Base-by-base conservation (phyloP, 1,284 basidiomycete species). In the Sporisorium iseilematis-ciliati region DNA sequence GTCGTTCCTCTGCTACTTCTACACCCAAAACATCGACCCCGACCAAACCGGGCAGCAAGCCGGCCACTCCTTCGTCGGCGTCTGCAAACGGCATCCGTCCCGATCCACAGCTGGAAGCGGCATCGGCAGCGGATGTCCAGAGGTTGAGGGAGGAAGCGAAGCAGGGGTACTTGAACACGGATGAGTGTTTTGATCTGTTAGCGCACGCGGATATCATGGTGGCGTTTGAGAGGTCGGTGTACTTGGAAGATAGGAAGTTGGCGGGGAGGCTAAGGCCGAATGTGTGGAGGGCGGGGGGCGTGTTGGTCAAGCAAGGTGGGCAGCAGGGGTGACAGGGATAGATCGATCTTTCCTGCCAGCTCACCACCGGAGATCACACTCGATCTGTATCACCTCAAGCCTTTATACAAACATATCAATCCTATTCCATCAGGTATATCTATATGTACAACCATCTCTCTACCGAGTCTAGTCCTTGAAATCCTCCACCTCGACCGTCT, bases 161-260 rank as follows among this genome's bases (percentile, higher is more conserved):
- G 1, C 31, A 66, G 45, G 29, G 43, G 23, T 51, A 71, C 21
- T 46, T 76, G 12, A 51, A 62, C 35, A 72, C 65, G 10, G 68
- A 71, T 21, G 63, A 72, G 53, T 76, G 74, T 41, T 79, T 77
- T 35, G 73, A 79, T 56, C 41, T 79, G 23, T 41, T 79, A 18
- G 77, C 67, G 3, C 74, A 76, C 21, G 73, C 77, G 16, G 77
- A 79, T 40, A 76, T 79, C 46, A 79, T 76, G 73, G 7, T 57
- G 40, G 68, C 74, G 11, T 79, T 79, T 25, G 77, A 79, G 29
- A 52, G 68, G 26, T 55, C 55, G 6, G 38, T 70, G 25, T 52
- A 51, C 25, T 41, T 51, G 2, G 53, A 72, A 14, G 69, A 72
- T 38, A 33, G 56, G n/a, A 65, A 57, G 45, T 25, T 69, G 29